Evolutionary conservation across 2,329 filamentous ascomycete genomes (phyloP).

Genomic region (Cryphonectria parasitica): DNA sequence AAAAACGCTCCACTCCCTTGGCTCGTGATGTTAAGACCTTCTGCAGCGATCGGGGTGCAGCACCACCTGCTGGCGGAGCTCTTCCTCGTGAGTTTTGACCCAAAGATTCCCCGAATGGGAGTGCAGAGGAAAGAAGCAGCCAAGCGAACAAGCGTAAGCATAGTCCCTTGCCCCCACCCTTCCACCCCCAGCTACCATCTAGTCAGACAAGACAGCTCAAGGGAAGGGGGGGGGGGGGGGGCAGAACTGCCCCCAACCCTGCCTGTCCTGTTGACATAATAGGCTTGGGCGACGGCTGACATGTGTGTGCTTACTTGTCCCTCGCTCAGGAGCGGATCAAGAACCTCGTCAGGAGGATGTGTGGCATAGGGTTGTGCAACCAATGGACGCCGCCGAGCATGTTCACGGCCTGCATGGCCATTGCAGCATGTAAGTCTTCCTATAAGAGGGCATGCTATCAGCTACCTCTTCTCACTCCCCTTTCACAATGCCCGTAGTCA

Average conservation of each 20-base stretch:
- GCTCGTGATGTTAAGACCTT: conserved; percentile 16
- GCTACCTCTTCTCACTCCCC: conserved; percentile 5
- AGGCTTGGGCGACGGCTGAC: not conserved
- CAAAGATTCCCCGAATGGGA: conserved; percentile 55
- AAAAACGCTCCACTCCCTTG: no score
- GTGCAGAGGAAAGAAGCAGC: conserved; percentile 43
- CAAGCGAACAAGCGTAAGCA: conserved; percentile 45
- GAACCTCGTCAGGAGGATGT: conserved; percentile 54
- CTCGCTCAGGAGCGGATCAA: conserved; percentile 46
- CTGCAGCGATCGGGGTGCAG: conserved; percentile 59
- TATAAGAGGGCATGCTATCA: conserved; percentile 6
- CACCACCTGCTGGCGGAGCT: conserved; percentile 63
- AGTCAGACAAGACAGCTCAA: not conserved
- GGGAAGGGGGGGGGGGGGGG: no score
- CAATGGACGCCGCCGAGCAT: conserved; percentile 58
- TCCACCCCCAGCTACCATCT: not conserved
- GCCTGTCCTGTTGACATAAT: not conserved
- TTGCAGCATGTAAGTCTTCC: conserved; percentile 52
- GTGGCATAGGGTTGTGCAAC: conserved; percentile 63
- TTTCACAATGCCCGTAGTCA: not conserved
- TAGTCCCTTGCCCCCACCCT: not conserved
- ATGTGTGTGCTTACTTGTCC: not conserved
- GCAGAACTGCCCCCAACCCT: not conserved
- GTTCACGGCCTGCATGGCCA: conserved; percentile 60
- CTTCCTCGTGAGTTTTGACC: conserved; percentile 60